Evolutionary conservation across 306 rosid genomes (phyloP), one percentile per base, ranked within the genome.

Genomic region (Cucurbita argyrosperma): DNA sequence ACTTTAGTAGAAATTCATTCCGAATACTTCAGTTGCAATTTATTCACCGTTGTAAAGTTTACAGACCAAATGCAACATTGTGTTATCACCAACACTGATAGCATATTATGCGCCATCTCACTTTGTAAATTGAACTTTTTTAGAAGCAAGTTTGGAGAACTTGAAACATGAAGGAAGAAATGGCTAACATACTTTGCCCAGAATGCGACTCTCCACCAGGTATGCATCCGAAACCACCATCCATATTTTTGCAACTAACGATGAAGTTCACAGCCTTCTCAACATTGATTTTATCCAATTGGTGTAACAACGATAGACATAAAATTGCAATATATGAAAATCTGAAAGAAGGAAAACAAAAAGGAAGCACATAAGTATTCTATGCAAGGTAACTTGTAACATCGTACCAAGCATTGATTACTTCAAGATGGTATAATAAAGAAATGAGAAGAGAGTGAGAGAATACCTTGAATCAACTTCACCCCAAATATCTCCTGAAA

Each of bases 151-250:
- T 69, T 49, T 69, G 11, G 40, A 62, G 45, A 45, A 46, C 55
- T 11, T 21, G 37, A 51, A 68, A 68, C 19, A 68, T 1, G 9
- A 49, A 64, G 15, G 8, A 46, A 68, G 56, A 47, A 5, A 53
- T 53, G 63, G 62, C 51, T 26, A 38, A 38, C 95, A 12, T 88
- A 90, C 98, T 89, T 88, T 94, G 97, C 26, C 97, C 96, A 3
- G 96, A 82, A 81, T 89, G 98, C 72, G 98, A 90, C 84, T 93
- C 98, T 45, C 96, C 98, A 71, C 96, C 98, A 39, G 97, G 97
- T 30, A 83, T 86, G 87, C 94, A 82, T 78, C 96, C 98, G 77
- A 94, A 94, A 69, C 97, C 96, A 47, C 98, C 98, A 76, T 90
- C 96, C 82, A 89, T 86, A 80, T 89, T 94, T 85, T 83, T 89